phyloP scores from a whole-genome alignment of 352 stramenopile species.

The Pythium pyrilobum region DNA sequence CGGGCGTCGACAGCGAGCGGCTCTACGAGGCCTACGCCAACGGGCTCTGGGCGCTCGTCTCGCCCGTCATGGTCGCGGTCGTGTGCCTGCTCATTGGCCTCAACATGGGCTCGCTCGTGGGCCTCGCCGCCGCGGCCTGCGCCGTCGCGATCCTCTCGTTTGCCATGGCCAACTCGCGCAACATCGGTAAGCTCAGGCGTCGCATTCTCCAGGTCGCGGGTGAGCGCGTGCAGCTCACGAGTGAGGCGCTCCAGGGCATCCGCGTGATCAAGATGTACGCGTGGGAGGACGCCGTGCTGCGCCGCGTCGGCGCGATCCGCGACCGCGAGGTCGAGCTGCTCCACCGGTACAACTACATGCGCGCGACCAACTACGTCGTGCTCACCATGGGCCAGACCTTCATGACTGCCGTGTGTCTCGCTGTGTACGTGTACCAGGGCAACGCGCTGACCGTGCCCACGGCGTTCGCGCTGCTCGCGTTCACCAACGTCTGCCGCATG shows the following conservation, averaged over 20 bases:
- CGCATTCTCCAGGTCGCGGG: conserved; percentile 40
- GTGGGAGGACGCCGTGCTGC: conserved; percentile 54
- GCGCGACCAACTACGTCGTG: conserved; percentile 4
- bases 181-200: conserved; percentile 27
- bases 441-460: conserved; percentile 7
- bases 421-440: conserved; percentile 14
- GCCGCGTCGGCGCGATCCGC: conserved; percentile 34
- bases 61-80: conserved; percentile 9
- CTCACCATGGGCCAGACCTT: conserved; percentile 16
- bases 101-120: conserved; percentile 9
- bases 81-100: conserved; percentile 20
- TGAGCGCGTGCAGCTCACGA: conserved; percentile 90
- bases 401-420: conserved; percentile 10
- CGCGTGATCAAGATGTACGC: conserved; percentile 89
- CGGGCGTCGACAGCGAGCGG: conserved; percentile 45
- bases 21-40: conserved; percentile 46
- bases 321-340: conserved; percentile 27
- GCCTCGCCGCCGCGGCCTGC: conserved; percentile 21
- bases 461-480: conserved; percentile 32
- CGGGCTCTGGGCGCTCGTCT: conserved; percentile 28
- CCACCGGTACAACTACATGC: conserved; percentile 12
- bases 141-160: conserved; percentile 23
- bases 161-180: conserved; percentile 23
- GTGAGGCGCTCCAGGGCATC: conserved; percentile 90
- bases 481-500: conserved; percentile 27